Evolutionary conservation across 257 asterid species (phyloP), one percentile per base, ranked within the genome.

Genomic region (Mentha longifolia): DNA sequence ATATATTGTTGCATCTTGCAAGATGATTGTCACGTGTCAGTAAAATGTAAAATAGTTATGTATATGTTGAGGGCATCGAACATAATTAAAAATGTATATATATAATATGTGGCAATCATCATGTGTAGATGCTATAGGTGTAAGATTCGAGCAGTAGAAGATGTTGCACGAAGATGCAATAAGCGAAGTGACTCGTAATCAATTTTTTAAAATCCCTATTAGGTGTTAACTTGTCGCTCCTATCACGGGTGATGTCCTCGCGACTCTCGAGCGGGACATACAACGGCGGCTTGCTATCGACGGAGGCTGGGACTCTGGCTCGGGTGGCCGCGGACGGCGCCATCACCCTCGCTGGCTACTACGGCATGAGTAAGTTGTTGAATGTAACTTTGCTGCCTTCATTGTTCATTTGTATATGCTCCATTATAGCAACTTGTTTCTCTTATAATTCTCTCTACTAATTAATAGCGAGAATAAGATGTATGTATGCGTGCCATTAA

Each of bases 281-380:
- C 75, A 89, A 89, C 2, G 93, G 89, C 3, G 96, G 93, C 5
- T 75, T 89, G 58, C 80, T 89, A 39, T 89, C 96, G 30, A 89
- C 93, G 4, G 96, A 89, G 75, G 96, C 91, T 0, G 96, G 93
- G 31, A 89, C 96, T 6, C 57, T 89, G 49, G 96, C 93, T 1
- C 84, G 96, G 47, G 96, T 89, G 3, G 51, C 85, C 14, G 96
- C 93, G 9, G 95, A 88, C 43, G 84, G 82, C 15, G 84, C 90
- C 15, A 88, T 88, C 52, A 88, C 95, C 12, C 37, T 86, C 14
- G 85, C 90, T 4, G 90, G 95, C 2, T 81, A 84, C 65, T 82
- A 82, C 78, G 90, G 90, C 6, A 82, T 84, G 81, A 86, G 82
- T 39, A 86, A 74, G 79, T 90, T 88, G 37, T 50, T 88, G 19